phyloP scores from a whole-genome alignment of 352 stramenopile species.

The Phytophthora boehmeriae region DNA sequence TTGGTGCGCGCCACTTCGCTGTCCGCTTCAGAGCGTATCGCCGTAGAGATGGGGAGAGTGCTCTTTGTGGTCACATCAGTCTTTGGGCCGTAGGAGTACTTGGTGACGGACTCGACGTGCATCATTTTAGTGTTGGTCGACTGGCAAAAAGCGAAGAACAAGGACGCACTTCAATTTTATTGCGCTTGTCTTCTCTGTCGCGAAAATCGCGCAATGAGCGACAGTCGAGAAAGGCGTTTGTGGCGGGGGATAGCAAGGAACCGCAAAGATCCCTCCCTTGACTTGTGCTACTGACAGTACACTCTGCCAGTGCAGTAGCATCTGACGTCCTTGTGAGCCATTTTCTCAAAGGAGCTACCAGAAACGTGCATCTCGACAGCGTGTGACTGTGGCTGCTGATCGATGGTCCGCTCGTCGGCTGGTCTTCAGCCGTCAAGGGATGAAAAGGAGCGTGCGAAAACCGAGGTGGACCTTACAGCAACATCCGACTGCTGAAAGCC shows the following conservation, averaged over 20 bases:
- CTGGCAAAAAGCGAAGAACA: conserved; percentile 16
- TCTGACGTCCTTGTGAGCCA: conserved; percentile 3
- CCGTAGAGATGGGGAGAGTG: conserved; percentile 17
- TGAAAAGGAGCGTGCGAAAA: conserved; percentile 17
- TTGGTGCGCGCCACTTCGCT: conserved; percentile 2
- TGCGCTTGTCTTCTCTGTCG: neutral
- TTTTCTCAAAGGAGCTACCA: conserved; percentile 22
- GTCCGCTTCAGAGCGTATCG: neutral
- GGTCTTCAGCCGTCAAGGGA: conserved; percentile 22
- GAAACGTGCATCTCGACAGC: conserved; percentile 8
- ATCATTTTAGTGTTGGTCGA: conserved; percentile 24
- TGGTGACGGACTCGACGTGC: conserved; percentile 22
- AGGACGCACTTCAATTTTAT: neutral
- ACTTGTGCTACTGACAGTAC: conserved; percentile 19
- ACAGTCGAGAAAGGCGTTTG: neutral
- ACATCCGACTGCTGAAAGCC: conserved; percentile 18
- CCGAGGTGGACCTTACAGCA: neutral
- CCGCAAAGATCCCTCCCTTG: conserved; percentile 11
- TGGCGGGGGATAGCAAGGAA: conserved; percentile 18
- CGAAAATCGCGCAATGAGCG: conserved; percentile 29
- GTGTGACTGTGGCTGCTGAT: conserved; percentile 25
- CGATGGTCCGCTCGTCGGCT: conserved; percentile 5
- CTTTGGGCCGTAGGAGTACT: conserved; percentile 16
- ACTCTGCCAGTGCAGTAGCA: too few relatives aligned
- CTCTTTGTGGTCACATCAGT: neutral